Evolutionary conservation across 306 rosid species (phyloP).

Genomic region (Senna tora): DNA sequence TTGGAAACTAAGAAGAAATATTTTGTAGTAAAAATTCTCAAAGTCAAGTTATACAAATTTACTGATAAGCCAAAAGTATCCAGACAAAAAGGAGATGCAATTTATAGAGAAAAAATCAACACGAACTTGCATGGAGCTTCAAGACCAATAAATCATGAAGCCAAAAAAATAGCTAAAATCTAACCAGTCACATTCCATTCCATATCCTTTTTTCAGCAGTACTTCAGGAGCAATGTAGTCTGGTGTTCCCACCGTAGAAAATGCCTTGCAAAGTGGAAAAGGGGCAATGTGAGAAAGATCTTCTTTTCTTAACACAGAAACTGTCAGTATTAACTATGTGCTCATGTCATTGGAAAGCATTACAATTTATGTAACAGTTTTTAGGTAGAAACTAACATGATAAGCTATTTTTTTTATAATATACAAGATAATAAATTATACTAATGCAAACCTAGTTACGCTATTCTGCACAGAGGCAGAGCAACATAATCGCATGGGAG

Average conservation of each 20-base stretch:
- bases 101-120: conserved; percentile 18
- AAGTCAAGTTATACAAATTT: conserved; percentile 15
- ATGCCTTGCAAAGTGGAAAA: conserved; percentile 64
- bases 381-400: conserved; percentile 11
- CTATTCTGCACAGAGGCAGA: conserved; percentile 17
- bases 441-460: conserved; percentile 28
- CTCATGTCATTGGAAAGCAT: conserved; percentile 18
- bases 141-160: conserved; percentile 24
- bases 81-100: conserved; percentile 26
- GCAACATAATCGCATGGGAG: background rate
- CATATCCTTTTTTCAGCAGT: conserved; percentile 92
- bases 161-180: conserved; percentile 49
- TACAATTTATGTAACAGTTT: conserved; percentile 11
- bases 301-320: conserved; percentile 34
- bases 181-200: conserved; percentile 99
- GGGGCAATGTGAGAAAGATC: conserved; percentile 39
- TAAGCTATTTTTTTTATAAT: background rate
- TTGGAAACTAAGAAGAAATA: conserved; percentile 26
- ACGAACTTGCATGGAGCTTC: conserved; percentile 14
- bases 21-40: conserved; percentile 15
- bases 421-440: conserved; percentile 12
- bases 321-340: conserved; percentile 27
- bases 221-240: conserved; percentile 99
- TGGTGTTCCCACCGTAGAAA: conserved; percentile 98
- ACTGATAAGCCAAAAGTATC: conserved; percentile 7